Conservation (phyloP, 495 filamentous ascomycete genomes). For the Trichoderma parareesei region DNA sequence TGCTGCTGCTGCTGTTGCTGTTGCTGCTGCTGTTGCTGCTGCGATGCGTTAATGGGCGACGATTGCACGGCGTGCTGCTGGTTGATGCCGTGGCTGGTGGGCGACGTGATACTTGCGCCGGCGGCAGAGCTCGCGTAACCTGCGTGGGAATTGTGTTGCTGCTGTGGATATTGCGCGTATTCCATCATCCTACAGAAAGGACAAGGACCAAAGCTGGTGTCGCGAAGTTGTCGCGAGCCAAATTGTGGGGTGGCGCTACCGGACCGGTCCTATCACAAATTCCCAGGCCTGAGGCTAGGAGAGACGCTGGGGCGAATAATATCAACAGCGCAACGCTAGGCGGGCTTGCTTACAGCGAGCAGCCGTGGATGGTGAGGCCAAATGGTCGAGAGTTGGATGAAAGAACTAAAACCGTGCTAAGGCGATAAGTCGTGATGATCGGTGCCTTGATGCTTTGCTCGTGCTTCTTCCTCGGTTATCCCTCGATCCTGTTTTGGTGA, state of each 20-base stretch:
- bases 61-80: slow-evolving; percentile 48
- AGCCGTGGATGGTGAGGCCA: not conserved
- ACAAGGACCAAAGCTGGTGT: slow-evolving; percentile 6
- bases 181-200: slow-evolving; percentile 49
- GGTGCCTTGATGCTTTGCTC: not conserved
- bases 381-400: not conserved
- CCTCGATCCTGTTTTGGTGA: not conserved
- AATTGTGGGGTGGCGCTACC: slow-evolving; percentile 9
- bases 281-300: not conserved
- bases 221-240: slow-evolving; percentile 9
- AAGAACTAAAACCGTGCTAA: not conserved
- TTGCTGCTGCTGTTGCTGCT: slow-evolving; percentile 44
- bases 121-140: slow-evolving; percentile 4
- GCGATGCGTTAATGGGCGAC: slow-evolving; percentile 55
- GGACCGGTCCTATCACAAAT: slow-evolving; percentile 4
- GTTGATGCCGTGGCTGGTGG: slow-evolving; percentile 46
- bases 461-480: not conserved
- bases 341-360: not conserved
- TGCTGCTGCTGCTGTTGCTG: slow-evolving; percentile 31
- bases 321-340: slow-evolving; percentile 6
- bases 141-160: slow-evolving; percentile 49
- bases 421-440: not conserved
- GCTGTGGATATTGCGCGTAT: slow-evolving; percentile 61
- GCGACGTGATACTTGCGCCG: slow-evolving; percentile 46
- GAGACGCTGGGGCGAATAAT: not conserved